A percentile compares a stretch with the other conserved stretches of the same genome.
Evolutionary conservation across 768 basidiomycete genomes (phyloP).

Genomic region (Mycena metata): DNA sequence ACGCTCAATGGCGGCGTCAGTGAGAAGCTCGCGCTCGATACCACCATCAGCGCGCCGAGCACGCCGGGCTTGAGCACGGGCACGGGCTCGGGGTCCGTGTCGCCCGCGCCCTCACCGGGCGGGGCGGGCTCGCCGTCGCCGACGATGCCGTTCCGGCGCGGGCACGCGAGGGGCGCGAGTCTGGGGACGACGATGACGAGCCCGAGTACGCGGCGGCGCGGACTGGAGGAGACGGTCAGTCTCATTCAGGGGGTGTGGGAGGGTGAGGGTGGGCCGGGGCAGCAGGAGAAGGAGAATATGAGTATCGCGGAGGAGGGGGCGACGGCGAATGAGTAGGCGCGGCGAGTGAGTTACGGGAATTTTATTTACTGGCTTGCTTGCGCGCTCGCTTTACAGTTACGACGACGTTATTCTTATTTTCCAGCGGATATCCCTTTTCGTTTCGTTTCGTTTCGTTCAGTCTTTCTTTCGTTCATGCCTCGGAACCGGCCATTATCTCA

Average conservation of each 20-base stretch:
- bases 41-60: background rate
- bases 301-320: constrained; percentile 12
- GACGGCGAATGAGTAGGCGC: background rate
- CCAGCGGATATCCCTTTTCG: too few species aligned
- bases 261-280: constrained; percentile 58
- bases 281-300: background rate
- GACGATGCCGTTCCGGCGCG: constrained; percentile 69
- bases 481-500: too few species aligned
- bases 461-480: too few species aligned
- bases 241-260: constrained; percentile 95
- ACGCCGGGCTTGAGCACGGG: background rate
- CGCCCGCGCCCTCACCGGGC: constrained; percentile 19
- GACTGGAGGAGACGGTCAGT: constrained; percentile 94
- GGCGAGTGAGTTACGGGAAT: background rate
- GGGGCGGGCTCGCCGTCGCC: background rate
- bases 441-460: too few species aligned
- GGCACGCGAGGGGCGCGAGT: constrained; percentile 83
- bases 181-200: constrained; percentile 96
- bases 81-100: background rate
- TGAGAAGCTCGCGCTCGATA: constrained; percentile 13
- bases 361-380: background rate
- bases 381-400: too few species aligned
- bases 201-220: constrained; percentile 91
- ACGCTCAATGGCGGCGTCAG: constrained; percentile 43
- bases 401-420: too few species aligned